These are phyloP conservation scores for Tremella fuciformis DNA, from an alignment of 768 basidiomycete genomes.

Conservation along the genomic window DNA sequence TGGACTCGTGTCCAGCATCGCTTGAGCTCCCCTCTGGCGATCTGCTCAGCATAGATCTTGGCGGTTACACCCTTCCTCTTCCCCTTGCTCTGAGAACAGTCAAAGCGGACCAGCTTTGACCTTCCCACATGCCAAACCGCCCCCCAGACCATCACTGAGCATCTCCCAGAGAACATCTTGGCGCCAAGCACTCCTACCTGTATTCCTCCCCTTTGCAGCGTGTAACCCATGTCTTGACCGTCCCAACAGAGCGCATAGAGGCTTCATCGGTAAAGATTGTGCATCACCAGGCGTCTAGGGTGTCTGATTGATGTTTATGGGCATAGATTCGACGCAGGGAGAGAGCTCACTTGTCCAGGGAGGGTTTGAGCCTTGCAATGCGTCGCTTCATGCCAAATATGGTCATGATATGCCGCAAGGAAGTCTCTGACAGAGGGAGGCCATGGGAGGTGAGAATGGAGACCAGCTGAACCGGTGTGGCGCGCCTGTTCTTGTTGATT, in stretches of 20 bases:
- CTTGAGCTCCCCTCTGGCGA: constrained; percentile 19
- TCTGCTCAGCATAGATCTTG: constrained; percentile 21
- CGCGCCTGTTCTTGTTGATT: neutral
- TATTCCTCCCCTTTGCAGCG: constrained; percentile 11
- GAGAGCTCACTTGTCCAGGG: neutral
- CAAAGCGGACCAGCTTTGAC: constrained; percentile 19
- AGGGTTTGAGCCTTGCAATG: constrained; percentile 15
- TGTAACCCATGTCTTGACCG: constrained; percentile 14
- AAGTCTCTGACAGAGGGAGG: constrained; percentile 1
- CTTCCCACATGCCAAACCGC: constrained; percentile 24
- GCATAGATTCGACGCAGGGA: constrained; percentile 7
- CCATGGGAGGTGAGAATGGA: neutral
- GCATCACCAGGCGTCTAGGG: constrained; percentile 9
- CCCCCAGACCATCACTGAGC: constrained; percentile 17
- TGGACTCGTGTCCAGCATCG: constrained; percentile 14
- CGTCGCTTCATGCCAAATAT: constrained; percentile 12
- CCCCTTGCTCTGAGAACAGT: constrained; percentile 13
- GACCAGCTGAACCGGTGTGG: constrained; percentile 2
- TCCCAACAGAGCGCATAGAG: constrained; percentile 3
- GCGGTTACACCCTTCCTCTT: constrained; percentile 20
- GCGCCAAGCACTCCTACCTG: constrained; percentile 10
- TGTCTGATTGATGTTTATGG: neutral
- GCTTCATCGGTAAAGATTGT: constrained; percentile 17
- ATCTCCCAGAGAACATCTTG: constrained; percentile 10
- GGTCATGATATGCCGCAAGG: constrained; percentile 8